Base-by-base conservation (phyloP, 2,329 filamentous ascomycete genomes). In the Xylariaceae sp. region DNA sequence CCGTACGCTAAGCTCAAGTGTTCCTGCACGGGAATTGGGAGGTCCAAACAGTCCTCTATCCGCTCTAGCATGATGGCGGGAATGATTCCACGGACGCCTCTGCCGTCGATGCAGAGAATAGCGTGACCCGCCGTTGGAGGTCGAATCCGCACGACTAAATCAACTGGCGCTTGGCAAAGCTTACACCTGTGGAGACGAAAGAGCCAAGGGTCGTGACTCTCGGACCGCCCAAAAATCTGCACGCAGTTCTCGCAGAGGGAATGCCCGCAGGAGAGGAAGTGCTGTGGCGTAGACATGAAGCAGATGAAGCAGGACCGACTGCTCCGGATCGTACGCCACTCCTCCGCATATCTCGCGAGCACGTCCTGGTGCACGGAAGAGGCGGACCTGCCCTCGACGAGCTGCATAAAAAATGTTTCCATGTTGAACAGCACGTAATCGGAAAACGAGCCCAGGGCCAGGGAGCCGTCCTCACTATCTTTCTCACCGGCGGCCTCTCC, bases 71-170 rank as follows among this genome's bases (percentile, higher is more conserved):
- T 11, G 11, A n/a, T 26, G 2, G 34, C 6, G 3, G 26, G 26
- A 33, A 55, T 55, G 11, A 55, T 19, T 7, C 44, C n/a, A n/a
- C n/a, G n/a, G n/a, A n/a, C n/a, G n/a, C n/a, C n/a, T n/a, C n/a
- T n/a, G n/a, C n/a, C n/a, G n/a, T 14, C 45, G 26, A 23, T 56
- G 19, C 28, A 56, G 3, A 56, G 17, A 6, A 56, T 56, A 11
- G 31, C 51, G 31, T 54, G 21, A 28, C 51, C 51, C 17, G 51
- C 51, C 26, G 43, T 54, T 21, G 26, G 51, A 23, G 51, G 51
- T 8, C 51, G 51, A 24, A 54, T 14, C 21, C 33, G 31, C 12
- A 54, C 51, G 43, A 29, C 34, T 8, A 54, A 14, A 17, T 54
- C 26, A 12, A 9, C 24, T 23, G 36, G 43, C 31, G 23, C 17